Evolutionary conservation across 805 yeast genomes (phyloP).

Genomic region (Saccharomycopsis guyanensis): DNA sequence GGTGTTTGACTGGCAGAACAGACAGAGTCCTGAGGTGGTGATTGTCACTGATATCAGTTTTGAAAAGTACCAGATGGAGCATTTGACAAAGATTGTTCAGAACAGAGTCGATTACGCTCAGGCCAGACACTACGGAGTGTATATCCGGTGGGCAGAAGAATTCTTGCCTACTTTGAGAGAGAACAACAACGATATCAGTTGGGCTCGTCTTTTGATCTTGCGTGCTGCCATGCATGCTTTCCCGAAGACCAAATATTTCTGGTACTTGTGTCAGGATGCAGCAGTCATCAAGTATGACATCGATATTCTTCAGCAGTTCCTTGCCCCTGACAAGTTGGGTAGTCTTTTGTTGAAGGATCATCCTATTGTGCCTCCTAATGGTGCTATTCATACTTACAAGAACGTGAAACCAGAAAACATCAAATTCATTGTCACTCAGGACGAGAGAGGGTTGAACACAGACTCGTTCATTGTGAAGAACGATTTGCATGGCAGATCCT

Average conservation of each 20-base stretch:
- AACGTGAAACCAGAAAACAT: conserved; percentile 47
- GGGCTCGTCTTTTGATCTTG: conserved; percentile 59
- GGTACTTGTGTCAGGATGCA: conserved; percentile 79
- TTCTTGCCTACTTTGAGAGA: conserved; percentile 55
- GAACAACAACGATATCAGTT: conserved; percentile 38
- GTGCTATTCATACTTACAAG: conserved; percentile 61
- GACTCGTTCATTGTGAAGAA: conserved; percentile 67
- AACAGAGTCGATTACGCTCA: conserved; percentile 87
- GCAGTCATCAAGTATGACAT: conserved; percentile 65
- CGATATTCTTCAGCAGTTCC: conserved; percentile 50
- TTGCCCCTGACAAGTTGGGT: conserved; percentile 53
- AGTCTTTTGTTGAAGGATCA: conserved; percentile 59
- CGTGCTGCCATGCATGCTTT: conserved; percentile 91
- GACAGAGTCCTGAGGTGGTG: conserved; percentile 52
- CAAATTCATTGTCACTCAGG: conserved; percentile 62
- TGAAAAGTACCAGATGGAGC: conserved; percentile 50
- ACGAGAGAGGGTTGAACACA: conserved; percentile 53
- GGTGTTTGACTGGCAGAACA: conserved; percentile 34
- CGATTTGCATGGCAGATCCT: conserved; percentile 53
- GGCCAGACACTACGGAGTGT: conserved; percentile 71
- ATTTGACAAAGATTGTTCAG: conserved; percentile 64
- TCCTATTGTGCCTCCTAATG: conserved; percentile 65
- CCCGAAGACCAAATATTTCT: conserved; percentile 84
- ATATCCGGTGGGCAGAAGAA: conserved; percentile 80
- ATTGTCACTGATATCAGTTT: conserved; percentile 76